Evolutionary conservation across 805 yeast genomes (phyloP), one percentile per base, ranked within the genome.

Genomic region (Nakazawaea pomicola): DNA sequence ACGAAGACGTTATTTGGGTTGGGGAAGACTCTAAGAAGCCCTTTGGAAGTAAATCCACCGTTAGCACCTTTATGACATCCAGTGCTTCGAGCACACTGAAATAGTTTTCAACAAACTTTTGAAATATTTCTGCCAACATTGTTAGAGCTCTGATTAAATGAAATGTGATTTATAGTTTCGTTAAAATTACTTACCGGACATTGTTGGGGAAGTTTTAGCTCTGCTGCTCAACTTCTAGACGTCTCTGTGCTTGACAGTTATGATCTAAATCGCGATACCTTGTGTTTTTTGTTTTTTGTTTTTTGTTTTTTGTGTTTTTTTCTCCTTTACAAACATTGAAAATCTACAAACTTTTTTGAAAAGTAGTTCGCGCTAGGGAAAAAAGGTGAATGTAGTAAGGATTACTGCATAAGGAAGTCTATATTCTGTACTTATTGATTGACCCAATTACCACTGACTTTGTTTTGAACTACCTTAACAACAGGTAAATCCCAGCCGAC

Each of bases 401-500:
- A n/a, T n/a, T n/a, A n/a, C n/a, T n/a, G n/a, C n/a, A n/a, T n/a
- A n/a, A n/a, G n/a, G n/a, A n/a, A n/a, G n/a, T n/a, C n/a, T n/a
- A n/a, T n/a, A n/a, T n/a, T n/a, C n/a, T n/a, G n/a, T n/a, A n/a
- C n/a, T 37, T 45, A 48, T 36, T 51, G 45, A n/a, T 46, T 47
- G 4, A 64, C 64, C 97, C 97, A 91, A 21, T 65, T 67, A 0
- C 95, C 93, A 27, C 71, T 62, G 6, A 67, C 58, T 54, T 82
- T 85, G 45, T 67, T 70, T 57, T 91, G 96, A 1, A 67, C 66
- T 2, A 89, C 93, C 56, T 87, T 82, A 20, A 82, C 67, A 3
- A 80, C 84, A 6, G 93, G 95, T 38, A 91, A 62, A 52, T 91
- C 96, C 95, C 96, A 91, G 7, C 96, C 96, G 20, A 83, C 69